Base-by-base conservation (phyloP, 2,329 filamentous ascomycete species). In the Aureobasidium sp. region DNA sequence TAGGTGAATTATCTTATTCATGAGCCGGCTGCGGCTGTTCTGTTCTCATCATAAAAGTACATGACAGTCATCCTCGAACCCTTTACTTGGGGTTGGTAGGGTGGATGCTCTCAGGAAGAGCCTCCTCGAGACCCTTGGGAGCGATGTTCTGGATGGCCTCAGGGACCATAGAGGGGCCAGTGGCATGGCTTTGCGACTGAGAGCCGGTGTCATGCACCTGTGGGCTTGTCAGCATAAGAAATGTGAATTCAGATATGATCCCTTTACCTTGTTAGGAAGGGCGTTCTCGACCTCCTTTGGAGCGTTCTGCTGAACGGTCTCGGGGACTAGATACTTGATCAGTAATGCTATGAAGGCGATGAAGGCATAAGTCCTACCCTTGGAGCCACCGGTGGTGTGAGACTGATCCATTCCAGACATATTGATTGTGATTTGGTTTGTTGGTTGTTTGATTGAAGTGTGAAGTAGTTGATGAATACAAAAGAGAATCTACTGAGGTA, bases 391-490 rank as follows among this genome's bases (percentile, higher is more conserved):
- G 51, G 36, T 20, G 23, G 60, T 42, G 60, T 62, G 60, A 47
- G 60, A 62, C 27, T 62, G 60, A 42, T 55, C 41, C 29, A 42
- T 62, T 44, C 59, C 59, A 59, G 60, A 37, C 60, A 62, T 62
- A 20, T 12, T 62, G 39, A n/a, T 62, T 42, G 46, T 47, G n/a
- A n/a, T 41, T 39, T 39, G 56, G 7, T 41, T n/a, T 29, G 34
- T 50, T 50, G 10, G 15, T n/a, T 44, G 34, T 17, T 36, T 48
- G 39, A 36, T 44, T 48, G 32, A 47, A 48, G 32, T 6, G 15
- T 15, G 15, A 15, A 37, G 41, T 47, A 27, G 20, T 58, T 27
- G 55, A 47, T 36, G 29, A 32, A 46, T 12, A 27, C 26, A 10
- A 15, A 47, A 48, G n/a, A 58, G 6, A 48, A 17, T n/a, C 34